Evolutionary conservation across 495 filamentous ascomycete genomes (phyloP), one percentile per base, ranked within the genome.

Genomic region (Neurospora sp.): DNA sequence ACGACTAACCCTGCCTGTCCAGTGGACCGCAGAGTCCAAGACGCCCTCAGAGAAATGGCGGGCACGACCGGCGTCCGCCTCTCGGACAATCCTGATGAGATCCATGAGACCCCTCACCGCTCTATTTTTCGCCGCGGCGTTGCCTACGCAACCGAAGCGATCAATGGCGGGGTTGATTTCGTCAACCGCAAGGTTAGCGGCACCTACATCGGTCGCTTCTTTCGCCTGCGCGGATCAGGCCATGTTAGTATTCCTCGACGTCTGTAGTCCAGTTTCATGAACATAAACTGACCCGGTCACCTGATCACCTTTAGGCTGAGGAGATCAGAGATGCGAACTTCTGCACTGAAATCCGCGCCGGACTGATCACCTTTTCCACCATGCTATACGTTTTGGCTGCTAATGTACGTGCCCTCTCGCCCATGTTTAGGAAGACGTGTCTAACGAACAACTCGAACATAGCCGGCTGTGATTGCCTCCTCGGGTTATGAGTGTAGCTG

Each of bases 341-440:
- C 82, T 89, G 91, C 74, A 92, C 90, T 16, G 92, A 95, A 79
- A 82, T 95, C 70, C 90, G 92, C 31, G 92, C 92, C n/a, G 92
- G 92, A 14, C 80, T 95, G 40, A 92, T 92, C 41, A 95, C 92
- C 38, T 94, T 94, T 80, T 92, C 93, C 76, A 92, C 92, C 20
- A 94, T 95, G 92, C 90, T 92, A 54, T 95, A 93, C 81, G 92
- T 92, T 73, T 90, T 92, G 59, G 85, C 90, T 76, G 83, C 88
- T 75, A 86, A 88, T 75, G 86, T 85, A 70, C 77, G 80, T 71
- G 31, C 37, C 31, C 40, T n/a, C 83, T 89, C n/a, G 83, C 86
- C 0, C 82, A 89, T 70, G 23, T 8, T 18, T 35, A 66, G 54
- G 11, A 66, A 31, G 27, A 35, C 2, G 6, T 35, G 14, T 66